These are phyloP conservation scores for Casuarina glauca DNA, from an alignment of 306 rosid species.

Conservation along the genomic window DNA sequence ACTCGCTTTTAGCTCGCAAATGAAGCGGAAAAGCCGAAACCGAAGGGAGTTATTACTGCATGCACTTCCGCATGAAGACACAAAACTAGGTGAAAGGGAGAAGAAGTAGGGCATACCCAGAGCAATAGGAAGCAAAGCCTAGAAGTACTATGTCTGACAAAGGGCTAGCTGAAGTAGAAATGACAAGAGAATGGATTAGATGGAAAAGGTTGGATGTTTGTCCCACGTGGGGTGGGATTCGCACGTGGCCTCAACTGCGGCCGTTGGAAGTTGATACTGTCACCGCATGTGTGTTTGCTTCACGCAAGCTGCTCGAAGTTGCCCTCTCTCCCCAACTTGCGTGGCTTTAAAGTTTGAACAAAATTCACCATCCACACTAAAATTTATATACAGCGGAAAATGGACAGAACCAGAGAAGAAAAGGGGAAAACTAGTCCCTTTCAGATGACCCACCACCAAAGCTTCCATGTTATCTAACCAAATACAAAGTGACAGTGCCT, in stretches of 20 bases:
- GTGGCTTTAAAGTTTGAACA: conserved; percentile 72
- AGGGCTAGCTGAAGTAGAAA: conserved; percentile 4
- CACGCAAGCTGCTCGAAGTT: conserved; percentile 67
- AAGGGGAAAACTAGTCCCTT: conserved; percentile 12
- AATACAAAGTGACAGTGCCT: conserved; percentile 14
- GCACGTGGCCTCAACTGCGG: conserved; percentile 52
- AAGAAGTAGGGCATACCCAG: too few relatives aligned
- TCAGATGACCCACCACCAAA: conserved; percentile 65
- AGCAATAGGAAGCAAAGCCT: too few relatives aligned
- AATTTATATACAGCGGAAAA: background rate
- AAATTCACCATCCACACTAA: conserved; percentile 19
- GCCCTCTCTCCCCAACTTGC: conserved; percentile 19
- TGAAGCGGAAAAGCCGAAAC: too few relatives aligned
- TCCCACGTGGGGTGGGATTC: conserved; percentile 45
- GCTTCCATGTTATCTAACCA: conserved; percentile 15
- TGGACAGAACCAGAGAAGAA: background rate
- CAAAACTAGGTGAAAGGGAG: too few relatives aligned
- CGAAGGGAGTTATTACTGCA: too few relatives aligned
- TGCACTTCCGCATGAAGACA: too few relatives aligned
- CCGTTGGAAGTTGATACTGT: conserved; percentile 53
- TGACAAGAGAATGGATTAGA: conserved; percentile 11
- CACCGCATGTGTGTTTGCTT: conserved; percentile 71
- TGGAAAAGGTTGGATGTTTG: conserved; percentile 41
- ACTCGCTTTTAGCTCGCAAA: too few relatives aligned
- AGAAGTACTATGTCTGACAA: too few relatives aligned